Evolutionary conservation across 352 stramenopile genomes (phyloP).

Genomic region (Phytopythium delawarense): DNA sequence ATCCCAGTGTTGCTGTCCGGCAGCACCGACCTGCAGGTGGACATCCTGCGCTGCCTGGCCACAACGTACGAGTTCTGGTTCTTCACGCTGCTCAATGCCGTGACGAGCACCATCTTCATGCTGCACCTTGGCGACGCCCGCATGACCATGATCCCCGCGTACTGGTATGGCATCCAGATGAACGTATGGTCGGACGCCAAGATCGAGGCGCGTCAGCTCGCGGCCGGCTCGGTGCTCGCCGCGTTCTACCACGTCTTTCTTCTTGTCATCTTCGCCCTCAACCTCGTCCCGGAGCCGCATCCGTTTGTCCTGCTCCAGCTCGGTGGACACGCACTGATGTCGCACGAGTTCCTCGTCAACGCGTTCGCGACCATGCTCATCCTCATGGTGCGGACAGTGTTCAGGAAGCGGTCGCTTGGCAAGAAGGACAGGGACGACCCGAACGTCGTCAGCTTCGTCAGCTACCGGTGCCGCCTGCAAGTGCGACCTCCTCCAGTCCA

Average conservation of each 20-base stretch:
- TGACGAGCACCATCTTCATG: constrained; percentile 12
- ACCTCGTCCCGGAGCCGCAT: not conserved
- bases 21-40: constrained; percentile 12
- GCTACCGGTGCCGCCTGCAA: constrained; percentile 22
- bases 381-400: constrained; percentile 23
- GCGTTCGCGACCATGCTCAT: constrained; percentile 22
- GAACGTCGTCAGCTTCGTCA: constrained; percentile 22
- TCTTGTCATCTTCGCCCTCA: constrained; percentile 4
- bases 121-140: constrained; percentile 17
- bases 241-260: constrained; percentile 8
- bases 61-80: constrained; percentile 42
- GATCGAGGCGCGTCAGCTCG: constrained; percentile 7
- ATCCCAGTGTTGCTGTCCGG: constrained; percentile 4
- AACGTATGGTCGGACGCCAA: constrained; percentile 28
- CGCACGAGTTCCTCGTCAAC: constrained; percentile 20
- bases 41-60: constrained; percentile 16
- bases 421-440: constrained; percentile 14
- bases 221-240: constrained; percentile 1
- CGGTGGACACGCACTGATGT: constrained; percentile 2
- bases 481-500: constrained; percentile 5
- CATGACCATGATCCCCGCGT: constrained; percentile 7
- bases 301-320: constrained; percentile 7
- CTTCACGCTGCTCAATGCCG: constrained; percentile 19
- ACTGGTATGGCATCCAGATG: constrained; percentile 20
- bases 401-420: constrained; percentile 13